Base-by-base conservation (phyloP, 805 yeast species). In the Sugiyamaella americana region DNA sequence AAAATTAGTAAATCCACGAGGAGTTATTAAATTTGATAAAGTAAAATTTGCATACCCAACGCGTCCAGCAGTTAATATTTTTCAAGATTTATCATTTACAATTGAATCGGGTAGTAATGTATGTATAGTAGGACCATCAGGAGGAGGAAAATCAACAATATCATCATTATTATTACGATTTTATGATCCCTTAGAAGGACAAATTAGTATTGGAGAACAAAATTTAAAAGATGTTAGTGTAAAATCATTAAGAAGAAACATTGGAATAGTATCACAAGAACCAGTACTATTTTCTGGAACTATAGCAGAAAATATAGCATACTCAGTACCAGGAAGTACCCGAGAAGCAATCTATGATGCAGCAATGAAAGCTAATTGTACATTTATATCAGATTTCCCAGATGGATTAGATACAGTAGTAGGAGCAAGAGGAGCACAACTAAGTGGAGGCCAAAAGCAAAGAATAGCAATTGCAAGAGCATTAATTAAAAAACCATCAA, bases 51-150 rank as follows among this genome's bases (percentile, higher is more conserved):
- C 75, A 23, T 91, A 91, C 62, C 97, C 98, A 29, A 86, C 95
- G 0, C 76, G 98, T 51, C 80, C 80, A 16, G 79, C 84, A 47
- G 78, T 81, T 38, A 64, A 65, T 17, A 82, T 91, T 20, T 87
- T 91, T 65, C 57, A 69, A 2, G 68, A 75, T 19, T 65, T 89
- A 46, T 71, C 77, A 53, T 70, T 91, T 47, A 71, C 67, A 1
- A 80, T 91, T 39, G 62, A 70, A 13, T 79, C 84, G 29, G 97
- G 97, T 11, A 89, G 87, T 55, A 91, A 91, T 57, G 80, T 89
- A 13, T 89, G 97, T 61, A 79, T 91, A 49, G 97, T 89, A 16
- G 98, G 98, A 1, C 96, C 96, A n/a, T 83, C 94, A 29, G 98
- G 98, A 1, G 85, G 95, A 51, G 98, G 98, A 21, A 91, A 91